Base-by-base conservation (phyloP, 768 basidiomycete species). In the Rhodosporidiobolus sp. region DNA sequence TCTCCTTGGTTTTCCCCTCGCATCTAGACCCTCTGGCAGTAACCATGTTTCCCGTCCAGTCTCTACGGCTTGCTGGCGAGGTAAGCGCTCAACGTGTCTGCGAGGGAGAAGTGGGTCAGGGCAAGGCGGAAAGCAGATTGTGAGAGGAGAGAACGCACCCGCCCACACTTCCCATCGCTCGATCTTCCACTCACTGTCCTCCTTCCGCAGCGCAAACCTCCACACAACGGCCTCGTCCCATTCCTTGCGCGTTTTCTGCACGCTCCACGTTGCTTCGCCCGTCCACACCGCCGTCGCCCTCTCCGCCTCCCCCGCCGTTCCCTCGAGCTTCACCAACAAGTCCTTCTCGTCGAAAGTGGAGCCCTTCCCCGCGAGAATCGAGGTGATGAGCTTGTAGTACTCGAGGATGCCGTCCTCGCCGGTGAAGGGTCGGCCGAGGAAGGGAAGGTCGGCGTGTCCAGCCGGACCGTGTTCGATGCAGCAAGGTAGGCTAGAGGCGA, bases 91-190 rank as follows among this genome's bases (percentile, higher is more conserved):
- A 63, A 50, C 3, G 49, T 30, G 19, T 53, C 26, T n/a, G 52
- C 52, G 52, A 53, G 11, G 14, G 57, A 38, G n/a, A 58, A 19
- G 35, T 5, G 22, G 54, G 56, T 57, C 56, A 56, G 19, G 34
- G 8, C 17, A 17, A 11, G 22, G 30, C 26, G 3, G 16, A 16
- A 22, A 28, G 38, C 38, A 43, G 38, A 43, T 48, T 10, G 50
- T 14, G 50, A 26, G n/a, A 52, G 50, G 26, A 14, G 34, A 28
- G 26, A 26, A 35, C 62, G 50, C 50, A 63, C 64, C 64, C 34
- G 64, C 64, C 64, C 64, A 65, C 11, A 65, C 64, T 32, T 65
- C 64, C 64, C 64, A 65, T 14, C 6, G 32, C 14, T n/a, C 24
- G 7, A 63, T 35, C 49, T 28, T 52, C 64, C 50, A 65, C 43